Evolutionary conservation across 768 basidiomycete species (phyloP).

Genomic region (Kockovaella imperatae): DNA sequence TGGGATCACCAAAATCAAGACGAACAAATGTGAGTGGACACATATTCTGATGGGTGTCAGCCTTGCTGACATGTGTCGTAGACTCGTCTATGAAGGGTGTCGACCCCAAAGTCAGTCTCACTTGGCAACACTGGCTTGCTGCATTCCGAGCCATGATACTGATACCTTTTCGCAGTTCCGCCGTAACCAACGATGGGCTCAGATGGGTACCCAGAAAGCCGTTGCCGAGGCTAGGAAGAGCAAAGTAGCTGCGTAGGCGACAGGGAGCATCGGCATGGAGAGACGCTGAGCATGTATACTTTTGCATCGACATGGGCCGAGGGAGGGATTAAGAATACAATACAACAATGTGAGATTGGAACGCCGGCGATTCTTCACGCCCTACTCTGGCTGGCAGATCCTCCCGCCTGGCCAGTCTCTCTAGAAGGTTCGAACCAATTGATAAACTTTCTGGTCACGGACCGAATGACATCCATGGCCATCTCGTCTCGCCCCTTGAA

Average conservation of each 20-base stretch:
- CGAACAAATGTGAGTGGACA: slow-evolving; percentile 69
- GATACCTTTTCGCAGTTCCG: slow-evolving; percentile 37
- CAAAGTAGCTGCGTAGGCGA: slow-evolving; percentile 10
- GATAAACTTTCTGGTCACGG: too few relatives aligned
- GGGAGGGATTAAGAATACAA: too few relatives aligned
- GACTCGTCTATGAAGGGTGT: slow-evolving; percentile 55
- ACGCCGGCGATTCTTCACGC: too few relatives aligned
- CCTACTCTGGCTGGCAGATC: too few relatives aligned
- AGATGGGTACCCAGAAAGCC: slow-evolving; percentile 41
- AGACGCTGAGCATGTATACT: too few relatives aligned
- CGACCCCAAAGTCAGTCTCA: slow-evolving; percentile 42
- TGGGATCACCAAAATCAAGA: slow-evolving; percentile 80
- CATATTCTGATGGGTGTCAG: slow-evolving; percentile 19
- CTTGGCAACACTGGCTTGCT: neutral
- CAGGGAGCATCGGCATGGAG: too few relatives aligned
- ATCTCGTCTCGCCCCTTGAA: too few relatives aligned
- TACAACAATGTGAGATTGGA: too few relatives aligned
- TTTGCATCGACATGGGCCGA: too few relatives aligned
- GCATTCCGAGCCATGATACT: slow-evolving; percentile 4
- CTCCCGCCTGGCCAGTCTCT: too few relatives aligned
- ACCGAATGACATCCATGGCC: too few relatives aligned
- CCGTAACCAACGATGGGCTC: slow-evolving; percentile 43
- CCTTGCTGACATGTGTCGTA: neutral
- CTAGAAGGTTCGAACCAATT: too few relatives aligned
- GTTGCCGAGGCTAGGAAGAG: slow-evolving; percentile 29